Evolutionary conservation across 306 rosid species (phyloP).

Genomic region (Pterocarpus santalinus): DNA sequence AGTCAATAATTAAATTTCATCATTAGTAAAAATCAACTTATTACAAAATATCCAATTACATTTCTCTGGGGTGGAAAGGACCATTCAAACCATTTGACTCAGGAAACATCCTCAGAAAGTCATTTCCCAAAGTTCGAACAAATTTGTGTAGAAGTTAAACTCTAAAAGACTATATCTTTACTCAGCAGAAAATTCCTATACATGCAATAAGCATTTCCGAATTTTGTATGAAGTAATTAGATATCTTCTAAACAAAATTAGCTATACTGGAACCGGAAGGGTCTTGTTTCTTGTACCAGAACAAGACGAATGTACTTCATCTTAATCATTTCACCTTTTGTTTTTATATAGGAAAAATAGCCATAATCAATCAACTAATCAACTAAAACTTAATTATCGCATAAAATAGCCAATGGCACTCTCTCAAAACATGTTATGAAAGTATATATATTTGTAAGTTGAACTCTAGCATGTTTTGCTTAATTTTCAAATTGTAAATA

Average conservation of each 20-base stretch:
- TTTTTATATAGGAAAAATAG: background rate
- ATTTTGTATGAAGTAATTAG: background rate
- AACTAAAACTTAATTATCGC: background rate
- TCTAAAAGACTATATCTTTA: background rate
- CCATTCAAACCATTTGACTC: slow-evolving; percentile 11
- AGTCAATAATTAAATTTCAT: background rate
- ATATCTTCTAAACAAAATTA: background rate
- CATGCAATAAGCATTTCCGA: background rate
- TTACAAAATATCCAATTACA: background rate
- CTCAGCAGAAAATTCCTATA: background rate
- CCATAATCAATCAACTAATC: background rate
- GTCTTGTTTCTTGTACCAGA: background rate
- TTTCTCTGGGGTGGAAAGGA: background rate
- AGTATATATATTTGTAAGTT: background rate
- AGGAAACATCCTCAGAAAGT: background rate
- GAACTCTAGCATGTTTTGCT: slow-evolving; percentile 21
- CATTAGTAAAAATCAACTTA: background rate
- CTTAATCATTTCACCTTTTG: background rate
- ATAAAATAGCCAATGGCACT: background rate
- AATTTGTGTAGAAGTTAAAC: background rate
- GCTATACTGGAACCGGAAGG: background rate
- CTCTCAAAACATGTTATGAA: background rate
- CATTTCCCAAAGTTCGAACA: background rate
- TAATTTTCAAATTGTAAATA: slow-evolving; percentile 24
- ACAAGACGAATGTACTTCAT: background rate